A percentile compares a stretch with the other conserved stretches of the same genome.
These are phyloP conservation scores for Backusella australiensis DNA, from an alignment of 192 early-diverging fungal genomes.

Conservation along the genomic window DNA sequence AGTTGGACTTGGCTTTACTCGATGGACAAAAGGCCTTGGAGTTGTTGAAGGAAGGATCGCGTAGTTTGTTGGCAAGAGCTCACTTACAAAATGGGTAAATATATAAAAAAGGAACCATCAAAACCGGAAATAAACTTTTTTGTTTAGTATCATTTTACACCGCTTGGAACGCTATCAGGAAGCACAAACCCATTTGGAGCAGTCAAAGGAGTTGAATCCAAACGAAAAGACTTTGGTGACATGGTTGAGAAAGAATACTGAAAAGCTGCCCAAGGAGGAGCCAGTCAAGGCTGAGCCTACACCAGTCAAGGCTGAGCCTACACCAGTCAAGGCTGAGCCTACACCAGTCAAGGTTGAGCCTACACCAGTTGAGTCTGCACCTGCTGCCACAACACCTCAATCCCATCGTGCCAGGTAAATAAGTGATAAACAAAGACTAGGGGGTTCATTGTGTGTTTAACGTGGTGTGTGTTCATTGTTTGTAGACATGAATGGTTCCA, in stretches of 20 bases:
- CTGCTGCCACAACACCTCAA: not conserved
- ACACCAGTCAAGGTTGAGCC: not conserved
- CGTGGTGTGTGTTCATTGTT: constrained; percentile 11
- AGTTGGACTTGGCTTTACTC: constrained; percentile 52
- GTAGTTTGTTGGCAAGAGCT: constrained; percentile 62
- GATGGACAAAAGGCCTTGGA: constrained; percentile 66
- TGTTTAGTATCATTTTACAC: constrained; percentile 46
- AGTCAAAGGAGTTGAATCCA: constrained; percentile 44
- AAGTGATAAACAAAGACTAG: not conserved
- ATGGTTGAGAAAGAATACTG: constrained; percentile 56
- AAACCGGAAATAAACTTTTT: not conserved
- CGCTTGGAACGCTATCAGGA: constrained; percentile 58
- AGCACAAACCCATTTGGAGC: constrained; percentile 52
- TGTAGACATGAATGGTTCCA: constrained; percentile 97
- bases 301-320: not conserved
- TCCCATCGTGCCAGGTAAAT: not conserved
- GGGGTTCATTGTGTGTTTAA: not conserved
- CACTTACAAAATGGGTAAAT: constrained; percentile 59
- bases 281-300: not conserved
- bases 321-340: not conserved
- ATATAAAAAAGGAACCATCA: not conserved
- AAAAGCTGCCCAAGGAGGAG: constrained; percentile 52
- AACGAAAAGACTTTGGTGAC: constrained; percentile 45
- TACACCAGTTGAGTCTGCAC: not conserved
- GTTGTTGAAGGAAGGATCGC: constrained; percentile 46